phyloP scores from a whole-genome alignment of 192 early-diverging fungal species.

The Backusella parvicylindrica region DNA sequence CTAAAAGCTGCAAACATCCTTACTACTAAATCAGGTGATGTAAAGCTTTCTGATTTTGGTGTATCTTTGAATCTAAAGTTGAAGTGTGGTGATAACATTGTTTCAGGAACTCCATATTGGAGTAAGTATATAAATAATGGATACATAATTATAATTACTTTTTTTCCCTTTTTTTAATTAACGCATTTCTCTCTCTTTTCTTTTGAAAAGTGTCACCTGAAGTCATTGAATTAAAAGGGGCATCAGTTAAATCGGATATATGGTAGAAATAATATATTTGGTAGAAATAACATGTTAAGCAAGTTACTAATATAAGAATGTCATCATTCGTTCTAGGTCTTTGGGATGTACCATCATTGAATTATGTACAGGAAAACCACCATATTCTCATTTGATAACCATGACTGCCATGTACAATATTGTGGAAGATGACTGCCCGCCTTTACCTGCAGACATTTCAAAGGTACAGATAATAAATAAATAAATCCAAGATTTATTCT shows the following conservation, averaged over 20 bases:
- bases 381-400: conserved; percentile 79
- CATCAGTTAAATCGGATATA: conserved; percentile 89
- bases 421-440: conserved; percentile 91
- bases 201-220: conserved; percentile 69
- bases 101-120: conserved; percentile 86
- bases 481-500: background rate
- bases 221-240: conserved; percentile 90
- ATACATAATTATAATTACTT: background rate
- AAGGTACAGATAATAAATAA: conserved; percentile 17
- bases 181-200: background rate
- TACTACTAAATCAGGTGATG: conserved; percentile 89
- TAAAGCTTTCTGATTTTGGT: conserved; percentile 96
- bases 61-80: conserved; percentile 84
- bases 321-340: conserved; percentile 40
- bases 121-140: conserved; percentile 39
- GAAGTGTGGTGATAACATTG: conserved; percentile 50
- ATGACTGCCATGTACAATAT: conserved; percentile 93
- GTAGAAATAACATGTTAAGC: background rate
- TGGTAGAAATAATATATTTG: conserved; percentile 52
- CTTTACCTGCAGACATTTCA: conserved; percentile 79
- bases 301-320: background rate
- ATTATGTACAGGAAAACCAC: conserved; percentile 89
- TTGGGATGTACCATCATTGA: conserved; percentile 94
- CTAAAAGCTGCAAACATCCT: conserved; percentile 96
- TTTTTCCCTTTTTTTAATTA: background rate